These are phyloP conservation scores for Annulohypoxylon stygium DNA, from an alignment of 495 filamentous ascomycete species.

Conservation along the genomic window DNA sequence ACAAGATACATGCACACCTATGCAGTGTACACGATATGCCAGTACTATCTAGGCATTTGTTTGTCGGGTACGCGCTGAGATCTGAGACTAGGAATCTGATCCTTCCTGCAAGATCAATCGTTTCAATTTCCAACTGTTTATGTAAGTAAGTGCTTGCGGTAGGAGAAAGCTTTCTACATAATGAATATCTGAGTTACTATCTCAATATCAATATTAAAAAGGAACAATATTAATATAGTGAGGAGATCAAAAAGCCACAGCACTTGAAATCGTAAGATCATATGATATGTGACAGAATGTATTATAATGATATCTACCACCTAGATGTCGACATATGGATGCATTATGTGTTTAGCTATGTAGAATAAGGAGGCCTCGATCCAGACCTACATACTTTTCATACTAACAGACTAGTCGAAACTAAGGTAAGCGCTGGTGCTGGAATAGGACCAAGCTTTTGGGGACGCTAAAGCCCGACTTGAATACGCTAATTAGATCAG, in stretches of 20 bases:
- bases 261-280: background rate
- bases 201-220: background rate
- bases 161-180: background rate
- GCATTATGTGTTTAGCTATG: too few relatives aligned
- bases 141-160: background rate
- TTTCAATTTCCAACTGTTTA: slow-evolving; percentile 21
- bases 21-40: background rate
- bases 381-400: background rate
- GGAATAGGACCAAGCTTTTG: slow-evolving; percentile 3
- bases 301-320: background rate
- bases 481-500: slow-evolving; percentile 14
- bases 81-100: slow-evolving; percentile 38
- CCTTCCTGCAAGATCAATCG: slow-evolving; percentile 40
- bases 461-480: background rate
- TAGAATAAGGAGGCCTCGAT: slow-evolving; percentile 22
- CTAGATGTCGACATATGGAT: too few relatives aligned
- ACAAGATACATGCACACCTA: background rate
- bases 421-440: slow-evolving; percentile 9
- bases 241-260: background rate
- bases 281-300: background rate
- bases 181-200: background rate
- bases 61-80: slow-evolving; percentile 26
- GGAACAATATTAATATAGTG: background rate
- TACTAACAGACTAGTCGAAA: slow-evolving; percentile 2
- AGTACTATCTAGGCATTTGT: background rate